Evolutionary conservation across 345 rosid species (phyloP).

Genomic region (Salix suchowensis): DNA sequence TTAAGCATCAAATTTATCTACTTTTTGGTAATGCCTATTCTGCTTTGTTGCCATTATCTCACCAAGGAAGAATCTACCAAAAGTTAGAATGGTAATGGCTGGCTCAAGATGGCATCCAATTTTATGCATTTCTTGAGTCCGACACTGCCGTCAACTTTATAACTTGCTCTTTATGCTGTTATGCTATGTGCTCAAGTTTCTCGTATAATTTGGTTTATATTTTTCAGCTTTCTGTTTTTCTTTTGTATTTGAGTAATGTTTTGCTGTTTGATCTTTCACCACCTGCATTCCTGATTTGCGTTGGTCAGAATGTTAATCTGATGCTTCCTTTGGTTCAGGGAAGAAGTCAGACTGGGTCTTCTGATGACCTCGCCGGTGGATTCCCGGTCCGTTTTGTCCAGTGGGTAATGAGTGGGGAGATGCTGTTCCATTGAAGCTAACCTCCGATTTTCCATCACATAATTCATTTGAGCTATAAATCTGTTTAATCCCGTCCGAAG

Average conservation of each 20-base stretch:
- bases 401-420: constrained; percentile 69
- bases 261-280: background rate
- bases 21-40: background rate
- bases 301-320: background rate
- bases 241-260: background rate
- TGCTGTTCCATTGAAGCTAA: constrained; percentile 25
- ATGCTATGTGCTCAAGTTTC: no score
- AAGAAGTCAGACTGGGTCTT: constrained; percentile 21
- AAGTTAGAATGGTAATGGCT: no score
- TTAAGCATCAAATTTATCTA: background rate
- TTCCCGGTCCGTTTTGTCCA: constrained; percentile 46
- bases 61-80: no score
- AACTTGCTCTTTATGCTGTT: no score
- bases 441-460: background rate
- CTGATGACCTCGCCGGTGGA: constrained; percentile 17
- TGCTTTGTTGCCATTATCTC: no score
- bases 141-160: no score
- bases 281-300: background rate
- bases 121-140: no score
- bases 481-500: constrained; percentile 48
- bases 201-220: no score
- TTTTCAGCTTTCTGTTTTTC: no score
- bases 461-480: constrained; percentile 7
- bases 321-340: constrained; percentile 31
- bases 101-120: no score